Evolutionary conservation across 306 rosid species (phyloP), one percentile per base, ranked within the genome.

Genomic region (Carpinus viminea): DNA sequence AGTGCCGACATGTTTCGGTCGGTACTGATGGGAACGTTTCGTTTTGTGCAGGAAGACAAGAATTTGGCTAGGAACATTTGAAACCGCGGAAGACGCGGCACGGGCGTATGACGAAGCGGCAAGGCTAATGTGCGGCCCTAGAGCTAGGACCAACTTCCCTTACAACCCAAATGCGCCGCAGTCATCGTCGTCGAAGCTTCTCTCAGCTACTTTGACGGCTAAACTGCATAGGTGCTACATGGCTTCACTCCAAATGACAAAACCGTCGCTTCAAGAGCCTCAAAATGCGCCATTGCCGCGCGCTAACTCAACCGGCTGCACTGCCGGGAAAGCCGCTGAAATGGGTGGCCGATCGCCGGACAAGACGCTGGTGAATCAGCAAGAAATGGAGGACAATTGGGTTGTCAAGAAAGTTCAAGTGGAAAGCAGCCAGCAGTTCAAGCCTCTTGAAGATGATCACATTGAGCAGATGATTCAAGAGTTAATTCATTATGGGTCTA

Each of bases 401-500:
- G 86, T 81, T n/a, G 74, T 85, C 12, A 87, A 84, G 81, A 89
- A 90, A 75, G 88, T 88, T 50, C 85, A 92, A 81, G 83, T 78
- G 31, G 96, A 92, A 76, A 85, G 13, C 73, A 28, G 26, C 56
- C 85, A 83, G 73, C 88, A 84, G 26, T 88, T 86, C 79, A 79
- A 81, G 78, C 80, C 91, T 46, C 91, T 91, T 68, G 97, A 95
- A 61, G 98, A 92, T 69, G 93, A 89, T 77, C 93, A 94, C 76
- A 92, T 95, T 5, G 92, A 95, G 79, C 97, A 95, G 80, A 95
- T 95, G 98, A 95, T 95, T 11, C 88, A 92, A 78, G 98, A 95
- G 81, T 66, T 95, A 46, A 85, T 94, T 73, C 85, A 94, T 81
- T 92, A 92, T 20, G 97, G 97, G 12, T 91, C 97, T 2, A 70